phyloP scores from a whole-genome alignment of 2,329 filamentous ascomycete genomes.

The Botrytis sinoallii region DNA sequence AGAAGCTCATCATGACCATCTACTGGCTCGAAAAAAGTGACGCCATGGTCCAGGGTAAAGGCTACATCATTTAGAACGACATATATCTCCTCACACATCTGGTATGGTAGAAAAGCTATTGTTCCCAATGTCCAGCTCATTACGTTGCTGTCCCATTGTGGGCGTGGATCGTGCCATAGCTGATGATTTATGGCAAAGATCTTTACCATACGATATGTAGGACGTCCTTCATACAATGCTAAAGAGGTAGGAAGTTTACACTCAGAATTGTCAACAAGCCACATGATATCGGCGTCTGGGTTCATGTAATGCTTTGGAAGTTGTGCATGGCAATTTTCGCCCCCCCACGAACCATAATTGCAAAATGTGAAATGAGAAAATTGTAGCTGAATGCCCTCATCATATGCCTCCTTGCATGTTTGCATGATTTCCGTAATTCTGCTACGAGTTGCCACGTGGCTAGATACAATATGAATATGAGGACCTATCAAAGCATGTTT shows the following conservation, averaged over 20 bases:
- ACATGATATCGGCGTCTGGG: constrained; percentile 1
- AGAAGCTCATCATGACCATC: neutral
- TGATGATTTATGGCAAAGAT: neutral
- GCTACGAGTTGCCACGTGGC: neutral
- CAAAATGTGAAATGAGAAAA: constrained; percentile 5
- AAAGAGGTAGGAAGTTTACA: neutral
- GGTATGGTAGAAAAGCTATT: neutral
- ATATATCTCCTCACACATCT: constrained; percentile 8
- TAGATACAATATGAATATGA: neutral
- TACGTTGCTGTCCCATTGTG: neutral
- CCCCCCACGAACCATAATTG: neutral
- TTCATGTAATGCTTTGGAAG: constrained; percentile 16
- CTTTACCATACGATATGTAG: neutral
- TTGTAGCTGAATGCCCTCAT: neutral
- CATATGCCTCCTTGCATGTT: neutral
- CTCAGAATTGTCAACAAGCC: neutral
- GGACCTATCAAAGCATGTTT: neutral
- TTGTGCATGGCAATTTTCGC: neutral
- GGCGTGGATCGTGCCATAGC: neutral
- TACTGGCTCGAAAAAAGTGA: neutral
- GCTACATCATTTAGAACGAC: neutral
- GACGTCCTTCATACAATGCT: neutral
- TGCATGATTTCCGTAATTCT: constrained; percentile 9
- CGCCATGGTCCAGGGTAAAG: neutral
- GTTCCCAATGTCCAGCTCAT: neutral